phyloP scores from a whole-genome alignment of 768 basidiomycete genomes.

The Boletus coccyginus region DNA sequence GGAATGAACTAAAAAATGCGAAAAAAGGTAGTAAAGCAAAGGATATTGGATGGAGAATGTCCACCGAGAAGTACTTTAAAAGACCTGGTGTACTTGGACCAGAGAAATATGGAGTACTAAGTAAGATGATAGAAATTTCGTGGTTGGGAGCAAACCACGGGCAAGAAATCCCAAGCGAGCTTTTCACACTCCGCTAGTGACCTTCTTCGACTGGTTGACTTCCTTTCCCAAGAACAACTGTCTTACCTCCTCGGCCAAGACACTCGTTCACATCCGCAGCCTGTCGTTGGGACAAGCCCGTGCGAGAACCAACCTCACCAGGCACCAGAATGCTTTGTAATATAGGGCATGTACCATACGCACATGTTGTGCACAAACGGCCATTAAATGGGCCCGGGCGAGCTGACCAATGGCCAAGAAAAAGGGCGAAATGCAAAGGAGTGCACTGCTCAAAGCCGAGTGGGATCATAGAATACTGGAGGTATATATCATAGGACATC shows the following conservation, averaged over 20 bases:
- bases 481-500: slow-evolving; percentile 18
- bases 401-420: slow-evolving; percentile 9
- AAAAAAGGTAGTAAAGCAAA: slow-evolving; percentile 23
- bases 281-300: not conserved
- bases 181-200: slow-evolving; percentile 35
- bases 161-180: slow-evolving; percentile 23
- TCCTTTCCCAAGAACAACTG: slow-evolving; percentile 25
- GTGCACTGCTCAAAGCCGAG: slow-evolving; percentile 17
- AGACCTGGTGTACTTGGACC: slow-evolving; percentile 33
- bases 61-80: slow-evolving; percentile 34
- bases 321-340: slow-evolving; percentile 7
- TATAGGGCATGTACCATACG: slow-evolving; percentile 15
- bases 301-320: not conserved
- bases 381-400: slow-evolving; percentile 18
- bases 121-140: slow-evolving; percentile 36
- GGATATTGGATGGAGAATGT: slow-evolving; percentile 32
- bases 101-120: slow-evolving; percentile 38
- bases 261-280: too few relatives aligned
- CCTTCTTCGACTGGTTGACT: slow-evolving; percentile 6
- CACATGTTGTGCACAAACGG: slow-evolving; percentile 6
- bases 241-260: slow-evolving; percentile 1
- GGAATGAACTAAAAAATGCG: slow-evolving; percentile 22
- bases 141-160: slow-evolving; percentile 30
- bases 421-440: slow-evolving; percentile 9
- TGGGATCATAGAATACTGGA: slow-evolving; percentile 26